Percentiles rank a stretch among this genome's conserved stretches.
Evolutionary conservation across 2,329 filamentous ascomycete genomes (phyloP).

Genomic region (Periconia macrospinosa): DNA sequence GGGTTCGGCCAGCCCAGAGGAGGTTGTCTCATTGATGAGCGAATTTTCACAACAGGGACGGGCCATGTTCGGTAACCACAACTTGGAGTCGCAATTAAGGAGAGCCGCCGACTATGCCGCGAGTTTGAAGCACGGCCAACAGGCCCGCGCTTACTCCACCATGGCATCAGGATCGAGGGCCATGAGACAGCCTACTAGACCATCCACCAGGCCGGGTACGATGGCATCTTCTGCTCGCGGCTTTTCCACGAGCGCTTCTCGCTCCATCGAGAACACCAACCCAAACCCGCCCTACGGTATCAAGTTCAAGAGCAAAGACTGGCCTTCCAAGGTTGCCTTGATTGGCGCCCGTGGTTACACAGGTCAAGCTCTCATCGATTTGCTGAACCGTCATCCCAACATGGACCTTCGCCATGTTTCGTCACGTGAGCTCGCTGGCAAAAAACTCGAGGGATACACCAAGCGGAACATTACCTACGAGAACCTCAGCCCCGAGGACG

Average conservation of each 20-base stretch:
- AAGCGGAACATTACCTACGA: slow-evolving; percentile 93
- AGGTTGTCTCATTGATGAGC: slow-evolving; percentile 80
- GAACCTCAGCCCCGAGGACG: slow-evolving; percentile 83
- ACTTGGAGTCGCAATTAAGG: slow-evolving; percentile 82
- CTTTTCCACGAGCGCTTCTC: slow-evolving; percentile 57
- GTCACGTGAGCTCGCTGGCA: slow-evolving; percentile 85
- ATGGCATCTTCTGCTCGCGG: slow-evolving; percentile 48
- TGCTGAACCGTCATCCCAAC: slow-evolving; percentile 84
- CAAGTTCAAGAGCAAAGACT: slow-evolving; percentile 82
- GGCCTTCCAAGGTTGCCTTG: slow-evolving; percentile 77
- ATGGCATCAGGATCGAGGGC: slow-evolving; percentile 52
- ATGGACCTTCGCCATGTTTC: slow-evolving; percentile 92
- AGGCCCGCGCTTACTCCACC: slow-evolving; percentile 68
- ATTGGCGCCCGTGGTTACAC: slow-evolving; percentile 95
- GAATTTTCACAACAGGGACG: slow-evolving; percentile 83
- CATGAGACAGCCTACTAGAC: slow-evolving; percentile 51
- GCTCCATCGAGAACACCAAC: slow-evolving; percentile 62
- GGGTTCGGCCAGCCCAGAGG: slow-evolving; percentile 77
- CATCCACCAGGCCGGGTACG: slow-evolving; percentile 21
- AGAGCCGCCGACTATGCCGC: slow-evolving; percentile 73
- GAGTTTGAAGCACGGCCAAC: slow-evolving; percentile 60
- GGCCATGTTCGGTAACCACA: slow-evolving; percentile 86
- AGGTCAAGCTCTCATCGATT: slow-evolving; percentile 83
- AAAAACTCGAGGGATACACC: slow-evolving; percentile 84
- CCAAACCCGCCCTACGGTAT: slow-evolving; percentile 87